Conservation (phyloP, 495 filamentous ascomycete species). For the Talaromyces nanjingensis region DNA sequence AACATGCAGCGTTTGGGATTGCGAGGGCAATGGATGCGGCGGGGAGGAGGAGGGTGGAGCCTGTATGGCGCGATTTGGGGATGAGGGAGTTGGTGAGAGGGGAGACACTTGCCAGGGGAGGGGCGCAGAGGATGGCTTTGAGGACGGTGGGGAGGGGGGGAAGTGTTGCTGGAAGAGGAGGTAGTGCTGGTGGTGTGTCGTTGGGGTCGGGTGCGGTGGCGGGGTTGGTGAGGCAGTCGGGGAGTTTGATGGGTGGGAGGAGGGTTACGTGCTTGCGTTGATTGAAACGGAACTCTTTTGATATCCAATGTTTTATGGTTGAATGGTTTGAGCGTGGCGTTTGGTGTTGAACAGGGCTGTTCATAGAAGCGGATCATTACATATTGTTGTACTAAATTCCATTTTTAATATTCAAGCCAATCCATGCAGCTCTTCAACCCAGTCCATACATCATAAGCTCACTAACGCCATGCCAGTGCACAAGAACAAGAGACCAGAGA, state of each 20-base stretch:
- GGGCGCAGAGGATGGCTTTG: slow-evolving; percentile 63
- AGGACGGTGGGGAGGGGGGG: slow-evolving; percentile 20
- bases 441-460: background rate
- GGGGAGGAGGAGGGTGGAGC: slow-evolving; percentile 48
- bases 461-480: background rate
- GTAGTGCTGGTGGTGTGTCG: background rate
- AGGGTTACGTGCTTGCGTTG: slow-evolving; percentile 31
- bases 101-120: slow-evolving; percentile 13
- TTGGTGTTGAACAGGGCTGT: slow-evolving; percentile 2
- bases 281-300: slow-evolving; percentile 3
- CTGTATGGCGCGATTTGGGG: slow-evolving; percentile 82
- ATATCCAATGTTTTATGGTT: background rate
- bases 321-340: background rate
- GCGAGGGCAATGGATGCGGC: slow-evolving; percentile 60
- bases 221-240: slow-evolving; percentile 24
- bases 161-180: slow-evolving; percentile 11
- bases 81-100: slow-evolving; percentile 59
- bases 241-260: slow-evolving; percentile 33
- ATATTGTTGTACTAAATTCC: background rate
- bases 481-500: background rate
- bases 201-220: background rate
- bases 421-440: background rate
- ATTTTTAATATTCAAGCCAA: background rate
- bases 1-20: slow-evolving; percentile 96
- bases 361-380: background rate